Conservation (phyloP, 768 basidiomycete species). For the Cyathus striatus region DNA sequence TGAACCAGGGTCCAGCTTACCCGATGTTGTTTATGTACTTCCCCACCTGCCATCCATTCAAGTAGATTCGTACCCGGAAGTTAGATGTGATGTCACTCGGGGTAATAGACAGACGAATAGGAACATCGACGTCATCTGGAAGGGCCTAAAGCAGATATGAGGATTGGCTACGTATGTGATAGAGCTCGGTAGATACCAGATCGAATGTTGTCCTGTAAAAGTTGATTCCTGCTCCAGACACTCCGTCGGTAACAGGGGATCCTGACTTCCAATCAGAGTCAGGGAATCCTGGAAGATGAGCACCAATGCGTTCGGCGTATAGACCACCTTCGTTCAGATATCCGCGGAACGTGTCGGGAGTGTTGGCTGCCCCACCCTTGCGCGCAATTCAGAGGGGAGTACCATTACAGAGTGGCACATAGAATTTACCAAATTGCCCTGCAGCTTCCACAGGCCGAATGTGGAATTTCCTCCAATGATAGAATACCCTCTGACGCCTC, state of each 20-base stretch:
- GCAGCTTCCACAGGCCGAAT: constrained; percentile 34
- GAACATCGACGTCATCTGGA: constrained; percentile 36
- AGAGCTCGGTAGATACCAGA: constrained; percentile 25
- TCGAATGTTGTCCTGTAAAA: constrained; percentile 39
- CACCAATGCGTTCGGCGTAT: constrained; percentile 43
- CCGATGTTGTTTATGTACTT: constrained; percentile 50
- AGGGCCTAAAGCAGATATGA: constrained; percentile 21
- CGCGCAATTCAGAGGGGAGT: no score
- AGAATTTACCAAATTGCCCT: constrained; percentile 32
- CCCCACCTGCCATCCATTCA: constrained; percentile 51
- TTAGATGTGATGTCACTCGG: constrained; percentile 39
- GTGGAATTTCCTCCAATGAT: constrained; percentile 34
- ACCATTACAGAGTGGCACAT: neutral
- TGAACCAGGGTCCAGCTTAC: constrained; percentile 17
- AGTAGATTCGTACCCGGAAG: constrained; percentile 43
- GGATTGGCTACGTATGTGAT: no score
- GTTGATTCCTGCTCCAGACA: constrained; percentile 34
- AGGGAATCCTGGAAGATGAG: constrained; percentile 43
- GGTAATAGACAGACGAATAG: constrained; percentile 39
- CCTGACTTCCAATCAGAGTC: constrained; percentile 32
- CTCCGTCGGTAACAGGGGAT: constrained; percentile 21
- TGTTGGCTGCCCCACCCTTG: constrained; percentile 22
- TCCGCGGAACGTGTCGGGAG: constrained; percentile 41
- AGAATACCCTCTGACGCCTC: constrained; percentile 40
- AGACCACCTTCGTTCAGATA: constrained; percentile 49